Evolutionary conservation across 345 rosid genomes (phyloP).

Genomic region (Salix suchowensis): DNA sequence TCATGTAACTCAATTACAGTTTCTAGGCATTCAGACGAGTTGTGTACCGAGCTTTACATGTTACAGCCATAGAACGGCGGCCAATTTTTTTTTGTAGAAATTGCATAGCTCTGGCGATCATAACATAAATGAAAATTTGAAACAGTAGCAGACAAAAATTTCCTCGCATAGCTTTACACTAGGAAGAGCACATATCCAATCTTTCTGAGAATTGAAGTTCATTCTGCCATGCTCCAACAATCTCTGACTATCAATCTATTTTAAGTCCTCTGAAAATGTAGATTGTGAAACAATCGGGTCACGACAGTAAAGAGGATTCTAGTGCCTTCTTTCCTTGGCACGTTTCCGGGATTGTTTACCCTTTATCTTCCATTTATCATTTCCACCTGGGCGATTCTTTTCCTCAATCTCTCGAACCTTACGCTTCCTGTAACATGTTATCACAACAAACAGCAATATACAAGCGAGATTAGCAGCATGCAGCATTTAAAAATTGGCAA

Average conservation of each 20-base stretch:
- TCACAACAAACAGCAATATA: background rate
- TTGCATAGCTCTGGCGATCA: no score
- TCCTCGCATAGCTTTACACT: no score
- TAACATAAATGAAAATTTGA: no score
- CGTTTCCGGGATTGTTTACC: constrained; percentile 50
- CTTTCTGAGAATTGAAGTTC: background rate
- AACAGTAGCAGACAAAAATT: no score
- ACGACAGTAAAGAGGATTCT: background rate
- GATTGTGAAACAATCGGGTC: background rate
- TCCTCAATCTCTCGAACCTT: constrained; percentile 82
- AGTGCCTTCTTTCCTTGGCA: constrained; percentile 60
- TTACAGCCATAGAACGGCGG: no score
- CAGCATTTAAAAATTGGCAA: background rate
- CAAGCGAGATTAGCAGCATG: background rate
- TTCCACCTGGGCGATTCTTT: constrained; percentile 49
- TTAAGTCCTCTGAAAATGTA: background rate
- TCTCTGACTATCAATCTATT: background rate
- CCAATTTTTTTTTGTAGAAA: no score
- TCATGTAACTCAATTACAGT: no score
- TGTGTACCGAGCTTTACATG: no score
- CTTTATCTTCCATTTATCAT: constrained; percentile 75
- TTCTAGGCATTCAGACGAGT: no score
- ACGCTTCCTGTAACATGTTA: constrained; percentile 57
- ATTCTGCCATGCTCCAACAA: background rate
- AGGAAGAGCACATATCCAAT: no score